Evolutionary conservation across 495 filamentous ascomycete species (phyloP), one percentile per base, ranked within the genome.

Genomic region (Aspergillus biplanus): DNA sequence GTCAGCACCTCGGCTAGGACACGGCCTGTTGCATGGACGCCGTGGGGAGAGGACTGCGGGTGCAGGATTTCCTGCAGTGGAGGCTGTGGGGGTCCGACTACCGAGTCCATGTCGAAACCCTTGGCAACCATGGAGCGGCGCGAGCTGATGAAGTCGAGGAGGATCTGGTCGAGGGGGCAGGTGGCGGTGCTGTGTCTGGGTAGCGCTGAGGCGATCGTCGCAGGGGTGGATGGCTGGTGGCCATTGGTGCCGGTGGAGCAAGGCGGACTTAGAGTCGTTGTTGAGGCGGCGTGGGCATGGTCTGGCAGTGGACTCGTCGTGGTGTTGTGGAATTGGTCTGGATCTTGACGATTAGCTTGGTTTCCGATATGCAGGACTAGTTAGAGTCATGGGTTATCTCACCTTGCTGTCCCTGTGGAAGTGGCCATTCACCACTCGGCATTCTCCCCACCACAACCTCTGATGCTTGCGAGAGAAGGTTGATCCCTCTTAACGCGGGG

Each of bases 101-200:
- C 33, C 0, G 31, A 34, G 11, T 55, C 52, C 4, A 56, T 55
- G 11, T 16, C 5, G 9, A 13, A 31, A 6, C 60, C 60, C 32
- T 49, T 55, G 37, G 60, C 60, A 2, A 56, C 15, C 52, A 63
- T 33, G 5, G 60, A 47, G 5, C 60, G 50, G 27, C 50, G 52
- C 8, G 60, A 56, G 7, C 13, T 9, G 13, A 49, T 48, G 39
- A 56, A 63, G 35, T 63, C 60, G 7, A 63, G 46, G 11, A 63
- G 53, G 32, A 63, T 63, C 42, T 56, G 52, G 33, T 63, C 60
- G 32, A 63, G 37, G n/a, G 60, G 60, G 46, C 60, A 63, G 11
- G 52, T 57, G 6, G 60, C 52, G 6, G 52, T 11, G 6, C 5
- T 56, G 39, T 63, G 60, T 13, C 49, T 56, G 18, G 60, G 60